These are phyloP conservation scores for Entomortierella chlamydospora DNA, from an alignment of 192 early-diverging fungal species.

Conservation along the genomic window DNA sequence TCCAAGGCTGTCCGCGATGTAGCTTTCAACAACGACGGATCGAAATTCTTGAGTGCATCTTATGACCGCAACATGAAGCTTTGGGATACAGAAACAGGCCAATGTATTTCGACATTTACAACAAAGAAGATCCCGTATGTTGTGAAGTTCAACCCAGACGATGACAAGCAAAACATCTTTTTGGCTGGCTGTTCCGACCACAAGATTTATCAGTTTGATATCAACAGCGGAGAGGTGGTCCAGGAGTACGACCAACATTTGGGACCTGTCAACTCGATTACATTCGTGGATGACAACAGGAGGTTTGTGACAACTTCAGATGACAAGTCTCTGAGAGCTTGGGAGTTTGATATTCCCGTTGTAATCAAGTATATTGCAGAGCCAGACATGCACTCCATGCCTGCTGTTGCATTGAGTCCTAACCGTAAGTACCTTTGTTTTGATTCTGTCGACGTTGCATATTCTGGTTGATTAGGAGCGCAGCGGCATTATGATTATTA, in stretches of 20 bases:
- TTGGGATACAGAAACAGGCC: slow-evolving; percentile 98
- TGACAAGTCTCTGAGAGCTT: slow-evolving; percentile 96
- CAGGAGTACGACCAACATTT: slow-evolving; percentile 99
- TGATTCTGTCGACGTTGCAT: neutral
- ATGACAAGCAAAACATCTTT: slow-evolving; percentile 87
- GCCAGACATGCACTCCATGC: slow-evolving; percentile 96
- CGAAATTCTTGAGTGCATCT: slow-evolving; percentile 84
- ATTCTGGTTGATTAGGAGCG: too few species aligned
- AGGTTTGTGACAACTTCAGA: slow-evolving; percentile 96
- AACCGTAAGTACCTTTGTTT: slow-evolving; percentile 70
- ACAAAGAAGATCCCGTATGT: slow-evolving; percentile 89
- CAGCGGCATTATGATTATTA: too few species aligned
- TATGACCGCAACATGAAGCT: slow-evolving; percentile 95
- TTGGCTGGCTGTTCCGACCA: slow-evolving; percentile 94
- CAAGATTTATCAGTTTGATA: slow-evolving; percentile 93
- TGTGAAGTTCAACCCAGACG: slow-evolving; percentile 91
- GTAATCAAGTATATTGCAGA: slow-evolving; percentile 98
- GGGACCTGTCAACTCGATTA: slow-evolving; percentile 96
- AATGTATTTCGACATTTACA: slow-evolving; percentile 82
- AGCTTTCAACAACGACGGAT: slow-evolving; percentile 89
- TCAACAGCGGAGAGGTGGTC: slow-evolving; percentile 80
- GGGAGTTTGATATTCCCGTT: slow-evolving; percentile 99
- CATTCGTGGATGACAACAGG: slow-evolving; percentile 94
- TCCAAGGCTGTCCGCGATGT: slow-evolving; percentile 94
- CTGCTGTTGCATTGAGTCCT: slow-evolving; percentile 89